These are phyloP conservation scores for Pisolithus thermaeus DNA, from an alignment of 1,284 basidiomycete genomes.

Conservation along the genomic window DNA sequence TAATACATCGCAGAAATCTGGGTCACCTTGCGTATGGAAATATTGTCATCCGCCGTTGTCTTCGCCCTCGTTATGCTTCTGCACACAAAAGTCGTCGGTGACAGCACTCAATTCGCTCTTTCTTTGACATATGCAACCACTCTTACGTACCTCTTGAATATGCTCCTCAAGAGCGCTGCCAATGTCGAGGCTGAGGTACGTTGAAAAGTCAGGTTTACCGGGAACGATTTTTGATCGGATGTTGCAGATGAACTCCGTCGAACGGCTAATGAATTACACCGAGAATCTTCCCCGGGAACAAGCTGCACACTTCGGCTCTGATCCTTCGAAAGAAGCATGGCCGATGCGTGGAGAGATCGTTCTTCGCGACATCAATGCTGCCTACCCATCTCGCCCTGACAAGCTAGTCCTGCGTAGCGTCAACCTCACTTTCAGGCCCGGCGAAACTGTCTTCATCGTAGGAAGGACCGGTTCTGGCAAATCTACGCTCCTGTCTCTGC, in stretches of 20 bases:
- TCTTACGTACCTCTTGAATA: constrained; percentile 28
- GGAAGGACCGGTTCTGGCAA: constrained; percentile 91
- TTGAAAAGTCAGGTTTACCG: not conserved
- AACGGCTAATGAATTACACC: constrained; percentile 26
- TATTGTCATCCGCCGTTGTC: constrained; percentile 23
- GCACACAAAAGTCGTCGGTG: constrained; percentile 22
- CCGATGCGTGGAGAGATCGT: constrained; percentile 22
- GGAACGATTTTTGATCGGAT: constrained; percentile 2
- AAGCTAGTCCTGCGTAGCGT: constrained; percentile 58
- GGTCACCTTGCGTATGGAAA: constrained; percentile 27
- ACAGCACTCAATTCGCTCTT: constrained; percentile 19
- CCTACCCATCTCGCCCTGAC: constrained; percentile 80
- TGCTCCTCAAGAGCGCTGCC: constrained; percentile 25
- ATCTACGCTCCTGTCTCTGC: constrained; percentile 60
- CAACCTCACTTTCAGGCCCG: constrained; percentile 72
- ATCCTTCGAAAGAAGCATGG: constrained; percentile 20
- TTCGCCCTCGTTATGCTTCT: constrained; percentile 23
- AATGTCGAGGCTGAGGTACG: constrained; percentile 28
- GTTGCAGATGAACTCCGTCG: constrained; percentile 27
- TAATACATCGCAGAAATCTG: constrained; percentile 23
- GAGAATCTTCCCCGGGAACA: constrained; percentile 21
- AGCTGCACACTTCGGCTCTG: constrained; percentile 16
- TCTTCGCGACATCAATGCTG: constrained; percentile 47
- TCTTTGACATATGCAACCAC: constrained; percentile 24
- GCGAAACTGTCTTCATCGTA: constrained; percentile 90